phyloP scores from a whole-genome alignment of 805 yeast genomes.

The Ogataea dorogensis region DNA sequence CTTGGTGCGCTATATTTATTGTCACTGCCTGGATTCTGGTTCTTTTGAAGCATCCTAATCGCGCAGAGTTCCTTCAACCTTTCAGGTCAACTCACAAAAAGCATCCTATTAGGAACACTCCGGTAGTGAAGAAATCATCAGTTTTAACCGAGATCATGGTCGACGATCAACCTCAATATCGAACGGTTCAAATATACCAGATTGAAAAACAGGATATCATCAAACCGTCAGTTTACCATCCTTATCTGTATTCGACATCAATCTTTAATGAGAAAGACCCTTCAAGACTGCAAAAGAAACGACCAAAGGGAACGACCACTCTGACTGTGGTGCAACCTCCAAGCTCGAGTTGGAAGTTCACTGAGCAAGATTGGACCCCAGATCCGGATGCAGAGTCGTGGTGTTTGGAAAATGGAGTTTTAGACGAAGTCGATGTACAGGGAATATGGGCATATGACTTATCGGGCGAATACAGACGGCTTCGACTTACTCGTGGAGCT shows the following conservation, averaged over 20 bases:
- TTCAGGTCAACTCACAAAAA: constrained; percentile 30
- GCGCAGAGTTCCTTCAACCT: constrained; percentile 17
- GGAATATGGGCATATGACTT: constrained; percentile 51
- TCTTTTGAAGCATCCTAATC: constrained; percentile 58
- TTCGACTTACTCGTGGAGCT: constrained; percentile 55
- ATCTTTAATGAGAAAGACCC: constrained; percentile 53
- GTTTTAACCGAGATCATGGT: constrained; percentile 43
- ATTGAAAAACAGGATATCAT: constrained; percentile 64
- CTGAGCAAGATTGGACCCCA: constrained; percentile 59
- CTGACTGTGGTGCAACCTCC: constrained; percentile 66
- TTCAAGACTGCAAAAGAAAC: constrained; percentile 44
- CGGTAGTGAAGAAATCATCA: constrained; percentile 6
- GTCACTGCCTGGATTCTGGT: constrained; percentile 55
- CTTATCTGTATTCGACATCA: constrained; percentile 52
- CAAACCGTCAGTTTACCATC: constrained; percentile 55
- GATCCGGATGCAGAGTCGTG: constrained; percentile 56
- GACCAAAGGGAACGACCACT: constrained; percentile 63
- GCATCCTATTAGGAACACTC: not conserved
- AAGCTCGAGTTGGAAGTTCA: constrained; percentile 63
- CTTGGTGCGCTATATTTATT: constrained; percentile 63
- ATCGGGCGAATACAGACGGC: constrained; percentile 52
- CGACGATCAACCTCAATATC: constrained; percentile 64
- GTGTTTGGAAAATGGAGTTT: constrained; percentile 46
- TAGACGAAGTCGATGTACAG: constrained; percentile 32
- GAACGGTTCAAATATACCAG: constrained; percentile 75